A percentile compares a stretch with the other conserved stretches of the same genome.
phyloP scores from a whole-genome alignment of 768 basidiomycete genomes.

The Peribolospora baueri region DNA sequence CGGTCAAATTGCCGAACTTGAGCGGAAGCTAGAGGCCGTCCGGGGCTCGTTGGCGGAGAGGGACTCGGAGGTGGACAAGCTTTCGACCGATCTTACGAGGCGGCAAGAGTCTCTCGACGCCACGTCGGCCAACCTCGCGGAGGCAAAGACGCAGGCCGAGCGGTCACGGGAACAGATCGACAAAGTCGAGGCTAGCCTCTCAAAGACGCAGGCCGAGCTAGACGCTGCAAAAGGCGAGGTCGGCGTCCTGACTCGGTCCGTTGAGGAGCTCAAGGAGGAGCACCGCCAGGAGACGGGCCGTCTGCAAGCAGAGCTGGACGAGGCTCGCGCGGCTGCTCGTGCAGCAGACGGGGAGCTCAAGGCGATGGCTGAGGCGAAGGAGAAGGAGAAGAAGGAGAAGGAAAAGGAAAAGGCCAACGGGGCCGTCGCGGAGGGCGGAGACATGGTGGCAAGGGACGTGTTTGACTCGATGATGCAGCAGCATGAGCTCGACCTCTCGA shows the following conservation, averaged over 20 bases:
- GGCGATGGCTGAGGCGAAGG: background rate
- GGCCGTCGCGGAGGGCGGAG: background rate
- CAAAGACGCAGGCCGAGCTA: conserved; percentile 4
- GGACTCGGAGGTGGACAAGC: background rate
- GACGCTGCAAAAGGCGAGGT: background rate
- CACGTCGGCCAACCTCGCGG: conserved; percentile 5
- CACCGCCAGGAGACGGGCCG: background rate
- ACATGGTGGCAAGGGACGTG: conserved; percentile 16
- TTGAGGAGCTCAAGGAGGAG: background rate
- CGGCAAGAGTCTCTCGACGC: conserved; percentile 2
- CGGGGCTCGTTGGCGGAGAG: background rate
- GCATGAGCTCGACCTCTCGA: conserved; percentile 53
- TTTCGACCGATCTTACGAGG: conserved; percentile 4
- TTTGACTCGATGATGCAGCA: conserved; percentile 44
- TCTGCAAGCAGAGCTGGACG: background rate
- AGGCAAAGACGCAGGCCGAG: conserved; percentile 17
- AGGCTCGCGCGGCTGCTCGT: background rate
- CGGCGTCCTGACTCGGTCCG: background rate
- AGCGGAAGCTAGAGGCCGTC: conserved; percentile 3
- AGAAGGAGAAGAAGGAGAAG: background rate
- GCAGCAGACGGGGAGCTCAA: background rate
- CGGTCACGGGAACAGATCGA: conserved; percentile 2
- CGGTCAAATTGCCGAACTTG: background rate
- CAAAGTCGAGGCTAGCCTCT: conserved; percentile 1
- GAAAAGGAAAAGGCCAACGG: background rate